phyloP scores from a whole-genome alignment of 2,329 filamentous ascomycete species.

The Apiospora arundinis region DNA sequence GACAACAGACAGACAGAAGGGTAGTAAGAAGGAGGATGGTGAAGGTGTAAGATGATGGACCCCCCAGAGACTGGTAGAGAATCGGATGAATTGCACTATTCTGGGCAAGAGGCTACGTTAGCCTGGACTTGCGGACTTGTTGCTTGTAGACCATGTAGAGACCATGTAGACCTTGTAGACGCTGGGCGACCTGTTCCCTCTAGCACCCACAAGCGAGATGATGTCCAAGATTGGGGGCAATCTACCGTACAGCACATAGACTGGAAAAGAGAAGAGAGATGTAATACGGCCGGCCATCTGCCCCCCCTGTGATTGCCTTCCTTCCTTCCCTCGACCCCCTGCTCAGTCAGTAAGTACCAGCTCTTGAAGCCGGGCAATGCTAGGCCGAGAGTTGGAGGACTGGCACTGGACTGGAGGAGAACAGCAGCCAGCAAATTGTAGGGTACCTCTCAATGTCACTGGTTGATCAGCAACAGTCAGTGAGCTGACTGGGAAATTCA shows the following conservation, averaged over 20 bases:
- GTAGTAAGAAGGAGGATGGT: constrained; percentile 5
- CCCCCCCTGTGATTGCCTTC: background rate
- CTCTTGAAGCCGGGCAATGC: constrained; percentile 14
- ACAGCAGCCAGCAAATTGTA: background rate
- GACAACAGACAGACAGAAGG: background rate
- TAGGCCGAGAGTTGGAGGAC: constrained; percentile 16
- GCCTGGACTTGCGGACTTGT: background rate
- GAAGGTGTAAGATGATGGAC: constrained; percentile 15
- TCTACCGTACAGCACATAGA: constrained; percentile 7
- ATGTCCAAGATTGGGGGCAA: constrained; percentile 20
- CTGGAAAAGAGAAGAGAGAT: background rate
- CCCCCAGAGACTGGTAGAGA: constrained; percentile 3
- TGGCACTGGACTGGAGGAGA: background rate
- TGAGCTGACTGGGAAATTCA: constrained; percentile 12
- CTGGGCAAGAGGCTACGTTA: background rate
- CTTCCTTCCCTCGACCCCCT: too few species aligned
- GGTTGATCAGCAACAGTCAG: constrained; percentile 1
- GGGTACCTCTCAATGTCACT: constrained; percentile 14
- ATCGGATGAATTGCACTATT: constrained; percentile 18
- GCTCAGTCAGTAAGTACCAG: background rate
- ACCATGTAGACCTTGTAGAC: background rate
- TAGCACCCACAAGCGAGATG: constrained; percentile 20
- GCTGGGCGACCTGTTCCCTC: constrained; percentile 4
- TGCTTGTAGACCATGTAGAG: background rate
- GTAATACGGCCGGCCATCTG: constrained; percentile 3